These are phyloP conservation scores for Colletotrichum tofieldiae DNA, from an alignment of 2,329 filamentous ascomycete genomes.

Conservation along the genomic window DNA sequence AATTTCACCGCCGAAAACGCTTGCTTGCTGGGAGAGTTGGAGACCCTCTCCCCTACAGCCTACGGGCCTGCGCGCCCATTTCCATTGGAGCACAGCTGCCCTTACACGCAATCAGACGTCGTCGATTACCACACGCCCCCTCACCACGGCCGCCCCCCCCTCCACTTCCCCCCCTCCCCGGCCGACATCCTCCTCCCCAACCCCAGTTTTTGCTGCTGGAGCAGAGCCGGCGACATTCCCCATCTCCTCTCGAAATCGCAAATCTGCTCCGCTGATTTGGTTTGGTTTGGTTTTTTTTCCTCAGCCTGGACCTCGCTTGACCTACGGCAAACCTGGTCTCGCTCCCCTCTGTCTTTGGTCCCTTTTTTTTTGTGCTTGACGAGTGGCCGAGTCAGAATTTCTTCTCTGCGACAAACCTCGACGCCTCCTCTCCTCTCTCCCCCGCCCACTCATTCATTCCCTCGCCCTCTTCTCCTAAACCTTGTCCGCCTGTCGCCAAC, in stretches of 20 bases:
- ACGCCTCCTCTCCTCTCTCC: constrained; percentile 25
- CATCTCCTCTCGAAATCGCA: constrained; percentile 39
- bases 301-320: constrained; percentile 13
- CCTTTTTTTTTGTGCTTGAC: constrained; percentile 14
- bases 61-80: constrained; percentile 8
- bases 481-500: constrained; percentile 7
- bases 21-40: constrained; percentile 2
- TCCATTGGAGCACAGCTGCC: constrained; percentile 1
- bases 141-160: background rate
- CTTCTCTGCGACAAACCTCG: constrained; percentile 35
- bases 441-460: constrained; percentile 9
- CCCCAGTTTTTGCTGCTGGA: constrained; percentile 43
- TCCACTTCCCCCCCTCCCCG: constrained; percentile 29
- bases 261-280: constrained; percentile 37
- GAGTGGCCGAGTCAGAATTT: constrained; percentile 27
- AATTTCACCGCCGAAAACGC: constrained; percentile 41
- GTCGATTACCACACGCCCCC: constrained; percentile 32
- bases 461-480: background rate
- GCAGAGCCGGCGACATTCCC: constrained; percentile 39
- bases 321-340: constrained; percentile 7
- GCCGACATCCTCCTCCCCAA: constrained; percentile 26
- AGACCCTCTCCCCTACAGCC: constrained; percentile 5
- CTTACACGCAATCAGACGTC: constrained; percentile 34
- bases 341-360: constrained; percentile 18
- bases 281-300: constrained; percentile 19